Conservation (phyloP, 2,329 filamentous ascomycete species). For the Colletotrichum phormii region DNA sequence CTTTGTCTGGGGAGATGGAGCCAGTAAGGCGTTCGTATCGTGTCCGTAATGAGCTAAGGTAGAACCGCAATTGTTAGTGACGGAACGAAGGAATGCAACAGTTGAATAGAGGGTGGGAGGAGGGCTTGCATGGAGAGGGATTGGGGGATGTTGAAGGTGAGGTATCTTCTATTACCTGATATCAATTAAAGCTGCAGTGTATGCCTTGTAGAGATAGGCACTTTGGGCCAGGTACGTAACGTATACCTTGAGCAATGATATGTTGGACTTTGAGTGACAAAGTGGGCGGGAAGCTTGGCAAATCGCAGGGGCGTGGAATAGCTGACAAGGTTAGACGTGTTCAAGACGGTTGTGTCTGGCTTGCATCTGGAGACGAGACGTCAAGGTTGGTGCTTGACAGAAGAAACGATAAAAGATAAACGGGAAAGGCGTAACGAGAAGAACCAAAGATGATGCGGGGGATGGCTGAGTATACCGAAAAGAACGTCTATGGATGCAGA, state of each 20-base stretch:
- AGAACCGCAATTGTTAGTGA: conserved; percentile 10
- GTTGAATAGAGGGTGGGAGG: background rate
- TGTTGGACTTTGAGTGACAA: background rate
- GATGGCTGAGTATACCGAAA: conserved; percentile 13
- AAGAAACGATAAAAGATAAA: background rate
- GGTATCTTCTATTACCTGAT: too few species aligned
- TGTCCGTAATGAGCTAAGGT: conserved; percentile 23
- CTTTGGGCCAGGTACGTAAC: background rate
- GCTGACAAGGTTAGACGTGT: background rate
- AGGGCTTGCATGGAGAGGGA: background rate
- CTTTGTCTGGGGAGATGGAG: background rate
- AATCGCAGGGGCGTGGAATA: background rate
- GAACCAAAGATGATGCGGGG: background rate
- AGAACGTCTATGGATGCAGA: too few species aligned
- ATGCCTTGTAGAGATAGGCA: background rate
- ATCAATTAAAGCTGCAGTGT: too few species aligned
- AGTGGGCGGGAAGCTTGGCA: conserved; percentile 23
- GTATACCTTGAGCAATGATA: background rate
- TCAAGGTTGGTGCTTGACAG: conserved; percentile 11
- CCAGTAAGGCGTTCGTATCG: background rate
- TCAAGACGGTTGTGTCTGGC: background rate
- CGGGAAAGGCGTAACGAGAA: conserved; percentile 5
- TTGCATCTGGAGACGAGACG: background rate
- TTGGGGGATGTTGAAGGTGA: background rate
- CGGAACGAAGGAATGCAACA: background rate